Evolutionary conservation across 2,329 filamentous ascomycete genomes (phyloP).

Genomic region (Lasiodiplodia sp.): DNA sequence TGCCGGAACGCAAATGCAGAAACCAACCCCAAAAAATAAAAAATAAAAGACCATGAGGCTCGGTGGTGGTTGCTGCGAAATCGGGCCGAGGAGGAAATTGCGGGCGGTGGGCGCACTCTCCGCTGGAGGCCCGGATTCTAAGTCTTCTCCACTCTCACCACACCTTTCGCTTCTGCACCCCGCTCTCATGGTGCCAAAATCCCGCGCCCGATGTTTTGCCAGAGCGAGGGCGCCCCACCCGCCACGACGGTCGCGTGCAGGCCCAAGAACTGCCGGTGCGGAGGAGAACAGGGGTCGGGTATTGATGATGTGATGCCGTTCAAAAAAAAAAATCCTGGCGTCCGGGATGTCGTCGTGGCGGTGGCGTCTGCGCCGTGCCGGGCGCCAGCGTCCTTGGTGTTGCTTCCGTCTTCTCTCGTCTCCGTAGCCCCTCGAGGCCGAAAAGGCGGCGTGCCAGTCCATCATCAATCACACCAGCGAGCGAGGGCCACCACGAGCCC

Average conservation of each 20-base stretch:
- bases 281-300: not conserved
- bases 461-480: no score
- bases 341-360: not conserved
- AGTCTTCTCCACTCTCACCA: conserved; percentile 20
- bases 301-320: not conserved
- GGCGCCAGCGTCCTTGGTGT: not conserved
- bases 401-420: not conserved
- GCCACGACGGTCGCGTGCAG: conserved; percentile 12
- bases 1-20: no score
- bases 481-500: no score
- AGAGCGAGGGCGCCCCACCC: conserved; percentile 9
- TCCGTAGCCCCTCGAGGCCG: not conserved
- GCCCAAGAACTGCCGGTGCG: conserved; percentile 16
- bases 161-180: conserved; percentile 8
- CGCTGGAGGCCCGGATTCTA: conserved; percentile 26
- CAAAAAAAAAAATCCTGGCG: not conserved
- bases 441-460: no score
- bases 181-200: not conserved
- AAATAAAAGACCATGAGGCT: no score
- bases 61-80: not conserved
- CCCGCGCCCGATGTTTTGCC: conserved; percentile 9
- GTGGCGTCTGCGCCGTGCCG: conserved; percentile 3
- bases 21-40: no score
- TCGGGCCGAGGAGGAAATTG: conserved; percentile 17
- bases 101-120: not conserved